Base-by-base conservation (phyloP, 2,329 filamentous ascomycete species). In the Simplicillium sp. region DNA sequence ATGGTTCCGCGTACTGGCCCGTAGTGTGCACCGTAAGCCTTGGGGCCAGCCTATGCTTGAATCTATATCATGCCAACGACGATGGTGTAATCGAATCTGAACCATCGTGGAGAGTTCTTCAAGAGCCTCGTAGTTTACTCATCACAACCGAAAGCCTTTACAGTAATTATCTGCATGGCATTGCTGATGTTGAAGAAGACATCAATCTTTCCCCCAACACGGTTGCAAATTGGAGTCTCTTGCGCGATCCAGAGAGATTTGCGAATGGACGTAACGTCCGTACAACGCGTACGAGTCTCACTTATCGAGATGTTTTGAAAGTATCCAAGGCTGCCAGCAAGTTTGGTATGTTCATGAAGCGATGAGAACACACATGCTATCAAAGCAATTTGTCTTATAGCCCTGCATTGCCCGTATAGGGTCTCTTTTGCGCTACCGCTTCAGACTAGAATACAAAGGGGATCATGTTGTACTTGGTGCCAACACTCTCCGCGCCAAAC, bases 11-110 rank as follows among this genome's bases (percentile, higher is more conserved):
- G 9, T 98, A 98, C 57, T 75, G 84, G 55, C 84, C 84, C 2
- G 79, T 94, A 12, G 90, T 96, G 11, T 92, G 87, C 48, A 97
- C 92, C 2, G 82, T 97, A 47, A 94, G 87, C 62, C 66, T 98
- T 7, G 87, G 87, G 0, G 77, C 78, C 9, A 77, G 77, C 37
- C 67, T 94, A 8, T 87, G 90, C 43, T 68, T 97, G 39, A 82
- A 94, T 50, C 67, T 97, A 12, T 80, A 84, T 57, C 69, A 70
- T 50, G 82, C 74, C 58, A 77, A 71, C 45, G 69, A 73, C 8
- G 73, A 78, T 41, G 75, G 74, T n/a, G 68, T 76, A 56, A 45
- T 84, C 44, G 67, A 72, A 46, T 56, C 59, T 11, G 59, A 62
- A 29, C 74, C 70, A 13, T 61, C 62, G 2, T 74, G 66, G 67